These are phyloP conservation scores for Cladophialophora bantiana DNA, from an alignment of 2,329 filamentous ascomycete genomes.

Conservation along the genomic window DNA sequence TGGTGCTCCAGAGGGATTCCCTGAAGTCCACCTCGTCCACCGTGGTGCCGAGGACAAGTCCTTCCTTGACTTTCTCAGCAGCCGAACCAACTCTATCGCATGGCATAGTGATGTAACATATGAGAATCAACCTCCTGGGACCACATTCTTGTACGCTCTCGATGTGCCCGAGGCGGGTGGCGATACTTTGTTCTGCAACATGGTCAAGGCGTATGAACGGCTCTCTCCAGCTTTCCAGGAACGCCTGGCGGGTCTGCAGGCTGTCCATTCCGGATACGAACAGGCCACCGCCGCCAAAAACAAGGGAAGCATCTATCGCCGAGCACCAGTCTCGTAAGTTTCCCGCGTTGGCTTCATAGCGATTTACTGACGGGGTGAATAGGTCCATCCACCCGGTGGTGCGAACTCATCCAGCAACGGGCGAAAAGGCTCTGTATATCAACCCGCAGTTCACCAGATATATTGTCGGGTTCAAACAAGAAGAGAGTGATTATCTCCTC, in stretches of 20 bases:
- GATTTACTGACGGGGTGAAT: slow-evolving; percentile 6
- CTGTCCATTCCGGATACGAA: slow-evolving; percentile 79
- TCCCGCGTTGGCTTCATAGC: not conserved
- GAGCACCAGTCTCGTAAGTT: slow-evolving; percentile 51
- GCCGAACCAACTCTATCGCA: slow-evolving; percentile 78
- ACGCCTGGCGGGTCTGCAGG: slow-evolving; percentile 79
- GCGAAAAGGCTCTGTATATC: slow-evolving; percentile 57
- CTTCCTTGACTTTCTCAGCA: slow-evolving; percentile 68
- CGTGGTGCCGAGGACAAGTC: slow-evolving; percentile 70
- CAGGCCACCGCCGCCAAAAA: slow-evolving; percentile 73
- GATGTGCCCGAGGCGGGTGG: slow-evolving; percentile 81
- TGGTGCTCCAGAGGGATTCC: slow-evolving; percentile 74
- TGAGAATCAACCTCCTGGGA: slow-evolving; percentile 83
- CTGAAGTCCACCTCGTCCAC: slow-evolving; percentile 80
- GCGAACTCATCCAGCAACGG: slow-evolving; percentile 57
- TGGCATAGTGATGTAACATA: slow-evolving; percentile 89
- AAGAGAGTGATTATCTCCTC: slow-evolving; percentile 54
- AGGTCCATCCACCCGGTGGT: slow-evolving; percentile 53
- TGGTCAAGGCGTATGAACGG: slow-evolving; percentile 79
- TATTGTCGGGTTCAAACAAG: slow-evolving; percentile 57
- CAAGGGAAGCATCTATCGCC: slow-evolving; percentile 50
- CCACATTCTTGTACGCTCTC: slow-evolving; percentile 87
- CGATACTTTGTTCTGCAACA: slow-evolving; percentile 83
- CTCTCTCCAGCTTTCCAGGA: slow-evolving; percentile 80
- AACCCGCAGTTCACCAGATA: slow-evolving; percentile 59